These are phyloP conservation scores for Trypanosoma platydactyli DNA, from an alignment of 208 protist genomes.

Conservation along the genomic window DNA sequence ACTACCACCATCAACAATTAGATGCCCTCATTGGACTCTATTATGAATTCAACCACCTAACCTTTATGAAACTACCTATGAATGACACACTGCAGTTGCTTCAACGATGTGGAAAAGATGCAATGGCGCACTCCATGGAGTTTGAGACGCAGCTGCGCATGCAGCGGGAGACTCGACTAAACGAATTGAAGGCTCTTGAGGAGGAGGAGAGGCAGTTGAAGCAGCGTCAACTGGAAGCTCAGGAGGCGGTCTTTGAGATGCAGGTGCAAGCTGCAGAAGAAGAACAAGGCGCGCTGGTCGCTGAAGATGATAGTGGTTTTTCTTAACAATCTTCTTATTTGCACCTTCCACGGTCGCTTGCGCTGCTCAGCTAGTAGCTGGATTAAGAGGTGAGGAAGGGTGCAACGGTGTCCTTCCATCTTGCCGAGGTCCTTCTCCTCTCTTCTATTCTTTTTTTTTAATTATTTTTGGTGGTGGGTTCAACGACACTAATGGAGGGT, in stretches of 20 bases:
- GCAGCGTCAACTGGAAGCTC: constrained; percentile 28
- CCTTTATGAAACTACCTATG: constrained; percentile 83
- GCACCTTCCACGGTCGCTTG: too few relatives aligned
- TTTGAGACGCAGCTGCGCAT: constrained; percentile 74
- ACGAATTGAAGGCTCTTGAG: constrained; percentile 43
- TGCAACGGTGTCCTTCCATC: too few relatives aligned
- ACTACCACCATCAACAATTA: constrained; percentile 77
- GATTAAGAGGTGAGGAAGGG: too few relatives aligned
- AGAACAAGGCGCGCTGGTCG: constrained; percentile 26
- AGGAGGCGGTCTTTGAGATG: constrained; percentile 17
- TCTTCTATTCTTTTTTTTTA: too few relatives aligned
- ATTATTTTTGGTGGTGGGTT: too few relatives aligned
- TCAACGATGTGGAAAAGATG: constrained; percentile 69
- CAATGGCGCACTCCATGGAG: constrained; percentile 67
- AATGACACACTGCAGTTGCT: constrained; percentile 79
- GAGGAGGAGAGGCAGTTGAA: constrained; percentile 41
- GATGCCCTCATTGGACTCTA: constrained; percentile 68
- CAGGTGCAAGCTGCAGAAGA: constrained; percentile 42
- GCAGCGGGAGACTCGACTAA: constrained; percentile 37
- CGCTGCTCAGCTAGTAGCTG: too few relatives aligned
- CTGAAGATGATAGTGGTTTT: neutral
- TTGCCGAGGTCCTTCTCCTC: too few relatives aligned
- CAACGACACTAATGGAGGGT: too few relatives aligned
- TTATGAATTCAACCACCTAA: constrained; percentile 89
- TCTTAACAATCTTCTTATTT: neutral